These are phyloP conservation scores for Solanum corneliomulleri DNA, from an alignment of 257 asterid genomes.

Conservation along the genomic window DNA sequence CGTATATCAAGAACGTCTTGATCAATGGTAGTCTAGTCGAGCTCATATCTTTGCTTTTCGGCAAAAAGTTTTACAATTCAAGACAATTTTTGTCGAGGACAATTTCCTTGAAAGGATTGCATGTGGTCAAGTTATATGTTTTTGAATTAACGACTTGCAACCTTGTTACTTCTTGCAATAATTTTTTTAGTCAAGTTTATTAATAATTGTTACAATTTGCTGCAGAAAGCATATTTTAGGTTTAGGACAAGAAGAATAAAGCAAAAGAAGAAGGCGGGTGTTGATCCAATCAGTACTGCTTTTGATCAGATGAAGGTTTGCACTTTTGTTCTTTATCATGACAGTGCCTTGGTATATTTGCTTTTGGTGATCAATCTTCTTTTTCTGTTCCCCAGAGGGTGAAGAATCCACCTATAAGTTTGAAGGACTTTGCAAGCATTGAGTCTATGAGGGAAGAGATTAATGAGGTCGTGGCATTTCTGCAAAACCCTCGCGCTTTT, in stretches of 20 bases:
- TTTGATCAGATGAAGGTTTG: slow-evolving; percentile 96
- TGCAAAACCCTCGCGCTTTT: slow-evolving; percentile 83
- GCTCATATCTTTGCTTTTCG: not conserved
- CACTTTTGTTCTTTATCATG: not conserved
- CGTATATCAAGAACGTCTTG: not conserved
- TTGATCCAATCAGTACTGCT: slow-evolving; percentile 96
- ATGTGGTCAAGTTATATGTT: not conserved
- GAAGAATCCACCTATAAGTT: slow-evolving; percentile 82
- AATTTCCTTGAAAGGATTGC: not conserved
- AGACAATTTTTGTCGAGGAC: not conserved
- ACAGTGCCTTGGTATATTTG: not conserved
- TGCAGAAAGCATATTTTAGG: slow-evolving; percentile 66
- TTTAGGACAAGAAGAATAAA: slow-evolving; percentile 33
- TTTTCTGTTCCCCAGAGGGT: slow-evolving; percentile 52
- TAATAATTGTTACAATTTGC: not conserved
- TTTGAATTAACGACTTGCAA: not conserved
- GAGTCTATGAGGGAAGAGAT: slow-evolving; percentile 95
- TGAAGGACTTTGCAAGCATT: slow-evolving; percentile 89
- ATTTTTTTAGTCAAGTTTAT: not conserved
- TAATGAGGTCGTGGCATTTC: slow-evolving; percentile 90
- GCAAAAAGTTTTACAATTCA: not conserved
- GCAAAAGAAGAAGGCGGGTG: slow-evolving; percentile 50
- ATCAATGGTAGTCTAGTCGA: not conserved
- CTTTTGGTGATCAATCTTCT: slow-evolving; percentile 5
- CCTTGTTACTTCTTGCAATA: not conserved